Percentiles rank a stretch among this genome's conserved stretches.
Evolutionary conservation across 1,139 yeast species (phyloP).

Genomic region (Pichia sp.): DNA sequence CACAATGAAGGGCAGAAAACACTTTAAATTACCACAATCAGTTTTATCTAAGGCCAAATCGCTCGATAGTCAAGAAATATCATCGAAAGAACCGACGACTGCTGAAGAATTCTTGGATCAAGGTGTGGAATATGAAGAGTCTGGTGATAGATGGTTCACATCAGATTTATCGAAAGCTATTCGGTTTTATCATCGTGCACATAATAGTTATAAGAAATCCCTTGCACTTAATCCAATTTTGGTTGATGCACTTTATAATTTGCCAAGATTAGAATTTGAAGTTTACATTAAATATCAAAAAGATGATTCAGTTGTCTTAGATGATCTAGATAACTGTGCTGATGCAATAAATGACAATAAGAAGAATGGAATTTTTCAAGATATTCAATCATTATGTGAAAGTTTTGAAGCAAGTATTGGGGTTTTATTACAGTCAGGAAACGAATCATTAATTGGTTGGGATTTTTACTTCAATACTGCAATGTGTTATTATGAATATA

Average conservation of each 20-base stretch:
- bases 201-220: slow-evolving; percentile 33
- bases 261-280: slow-evolving; percentile 43
- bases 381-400: slow-evolving; percentile 32
- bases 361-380: slow-evolving; percentile 35
- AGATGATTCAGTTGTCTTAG: slow-evolving; percentile 39
- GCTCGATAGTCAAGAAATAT: not conserved
- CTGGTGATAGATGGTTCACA: slow-evolving; percentile 53
- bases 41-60: slow-evolving; percentile 16
- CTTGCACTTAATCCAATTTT: slow-evolving; percentile 24
- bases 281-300: slow-evolving; percentile 41
- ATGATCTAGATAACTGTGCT: slow-evolving; percentile 36
- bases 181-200: slow-evolving; percentile 48
- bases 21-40: slow-evolving; percentile 18
- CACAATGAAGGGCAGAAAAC: slow-evolving; percentile 8
- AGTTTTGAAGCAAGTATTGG: slow-evolving; percentile 37
- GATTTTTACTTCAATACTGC: slow-evolving; percentile 44
- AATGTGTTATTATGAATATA: slow-evolving; percentile 41
- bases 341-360: slow-evolving; percentile 33
- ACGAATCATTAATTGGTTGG: slow-evolving; percentile 15
- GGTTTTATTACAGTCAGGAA: slow-evolving; percentile 19
- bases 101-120: slow-evolving; percentile 43
- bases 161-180: slow-evolving; percentile 49
- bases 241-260: slow-evolving; percentile 42
- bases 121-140: slow-evolving; percentile 47
- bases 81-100: slow-evolving; percentile 29